phyloP scores from a whole-genome alignment of 495 filamentous ascomycete species.

The Tuber melanosporum region DNA sequence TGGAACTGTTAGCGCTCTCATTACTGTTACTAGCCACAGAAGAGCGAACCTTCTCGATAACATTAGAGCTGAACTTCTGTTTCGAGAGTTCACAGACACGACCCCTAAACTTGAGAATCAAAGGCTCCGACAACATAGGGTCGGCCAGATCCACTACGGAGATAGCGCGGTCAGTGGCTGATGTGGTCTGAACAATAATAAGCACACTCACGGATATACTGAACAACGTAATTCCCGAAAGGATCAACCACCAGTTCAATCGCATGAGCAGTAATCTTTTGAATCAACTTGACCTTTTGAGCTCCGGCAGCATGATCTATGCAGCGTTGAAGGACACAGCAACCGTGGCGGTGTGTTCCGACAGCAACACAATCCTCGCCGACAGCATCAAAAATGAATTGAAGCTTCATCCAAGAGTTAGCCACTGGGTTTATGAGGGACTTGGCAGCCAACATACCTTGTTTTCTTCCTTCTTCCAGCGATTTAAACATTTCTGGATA shows the following conservation, averaged over 20 bases:
- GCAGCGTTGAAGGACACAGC: constrained; percentile 95
- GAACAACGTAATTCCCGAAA: constrained; percentile 96
- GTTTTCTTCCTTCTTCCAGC: constrained; percentile 65
- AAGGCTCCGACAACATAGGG: constrained; percentile 69
- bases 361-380: constrained; percentile 78
- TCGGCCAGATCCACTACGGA: constrained; percentile 69
- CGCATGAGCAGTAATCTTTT: constrained; percentile 74
- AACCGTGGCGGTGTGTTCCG: constrained; percentile 94
- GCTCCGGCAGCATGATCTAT: constrained; percentile 90
- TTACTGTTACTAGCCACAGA: not conserved
- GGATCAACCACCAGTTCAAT: constrained; percentile 86
- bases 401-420: constrained; percentile 4
- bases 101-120: constrained; percentile 69
- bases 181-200: not conserved
- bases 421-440: not conserved
- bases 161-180: constrained; percentile 19
- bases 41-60: constrained; percentile 68
- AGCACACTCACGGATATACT: constrained; percentile 63
- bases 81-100: constrained; percentile 73
- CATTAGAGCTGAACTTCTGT: constrained; percentile 99
- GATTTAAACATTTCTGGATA: constrained; percentile 97
- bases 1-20: constrained; percentile 15
- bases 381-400: constrained; percentile 93
- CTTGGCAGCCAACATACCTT: not conserved
- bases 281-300: constrained; percentile 80